phyloP scores from a whole-genome alignment of 495 filamentous ascomycete genomes.

The Daldinia grandis region DNA sequence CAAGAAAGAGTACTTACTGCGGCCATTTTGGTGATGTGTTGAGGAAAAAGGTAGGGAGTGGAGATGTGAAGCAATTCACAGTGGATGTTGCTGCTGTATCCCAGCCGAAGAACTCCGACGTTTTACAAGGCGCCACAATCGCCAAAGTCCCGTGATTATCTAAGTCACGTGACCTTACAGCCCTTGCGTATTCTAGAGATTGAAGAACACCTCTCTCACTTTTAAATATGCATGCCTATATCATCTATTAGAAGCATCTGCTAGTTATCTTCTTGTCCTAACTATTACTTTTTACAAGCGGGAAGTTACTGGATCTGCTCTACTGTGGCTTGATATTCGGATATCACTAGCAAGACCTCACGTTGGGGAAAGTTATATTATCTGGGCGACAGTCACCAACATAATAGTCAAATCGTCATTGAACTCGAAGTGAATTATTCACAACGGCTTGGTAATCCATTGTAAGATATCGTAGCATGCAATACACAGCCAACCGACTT shows the following conservation, averaged over 20 bases:
- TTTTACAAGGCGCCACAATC: slow-evolving; percentile 13
- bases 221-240: no score
- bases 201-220: no score
- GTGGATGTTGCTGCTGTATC: slow-evolving; percentile 46
- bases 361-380: background rate
- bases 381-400: background rate
- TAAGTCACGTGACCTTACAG: slow-evolving; percentile 35
- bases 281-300: background rate
- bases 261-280: background rate
- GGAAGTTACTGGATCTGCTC: background rate
- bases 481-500: slow-evolving; percentile 34
- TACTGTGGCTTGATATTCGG: background rate
- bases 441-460: slow-evolving; percentile 32
- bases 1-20: slow-evolving; percentile 70
- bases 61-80: slow-evolving; percentile 52
- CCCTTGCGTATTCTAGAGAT: background rate
- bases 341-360: background rate
- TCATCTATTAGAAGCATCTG: background rate
- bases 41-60: slow-evolving; percentile 52
- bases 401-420: background rate
- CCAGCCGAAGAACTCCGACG: slow-evolving; percentile 29
- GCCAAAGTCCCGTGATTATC: slow-evolving; percentile 29
- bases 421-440: slow-evolving; percentile 10
- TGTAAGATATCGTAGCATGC: slow-evolving; percentile 39
- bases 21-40: slow-evolving; percentile 76